A percentile compares a stretch with the other conserved stretches of the same genome.
Conservation (phyloP, 805 yeast genomes). For the Spathaspora girioi region DNA sequence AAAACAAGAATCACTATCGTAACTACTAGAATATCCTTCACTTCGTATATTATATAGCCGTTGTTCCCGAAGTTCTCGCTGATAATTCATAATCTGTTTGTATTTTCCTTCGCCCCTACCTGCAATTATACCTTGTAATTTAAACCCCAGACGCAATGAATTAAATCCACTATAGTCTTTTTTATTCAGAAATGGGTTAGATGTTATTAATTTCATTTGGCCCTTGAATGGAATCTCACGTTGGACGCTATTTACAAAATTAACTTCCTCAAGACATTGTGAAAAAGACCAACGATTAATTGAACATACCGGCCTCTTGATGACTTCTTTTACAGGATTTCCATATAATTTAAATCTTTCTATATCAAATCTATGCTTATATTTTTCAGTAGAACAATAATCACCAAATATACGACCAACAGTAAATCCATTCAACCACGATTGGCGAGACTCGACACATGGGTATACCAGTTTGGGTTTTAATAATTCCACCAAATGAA, state of each 20-base stretch:
- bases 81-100: conserved; percentile 18
- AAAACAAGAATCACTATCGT: conserved; percentile 1
- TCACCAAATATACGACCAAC: conserved; percentile 41
- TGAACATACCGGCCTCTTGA: conserved; percentile 16
- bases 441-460: conserved; percentile 26
- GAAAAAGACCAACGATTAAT: conserved; percentile 32
- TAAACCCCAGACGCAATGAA: conserved; percentile 13
- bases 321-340: conserved; percentile 11
- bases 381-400: conserved; percentile 15
- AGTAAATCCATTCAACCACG: conserved; percentile 37
- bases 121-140: conserved; percentile 21
- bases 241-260: conserved; percentile 13
- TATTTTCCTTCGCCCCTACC: conserved; percentile 23
- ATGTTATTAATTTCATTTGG: background rate
- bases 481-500: conserved; percentile 30
- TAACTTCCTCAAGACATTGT: conserved; percentile 26
- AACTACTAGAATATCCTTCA: conserved; percentile 2
- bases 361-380: conserved; percentile 13
- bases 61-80: conserved; percentile 14
- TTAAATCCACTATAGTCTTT: background rate
- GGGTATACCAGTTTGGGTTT: conserved; percentile 43
- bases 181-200: background rate
- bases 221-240: conserved; percentile 7
- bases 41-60: background rate
- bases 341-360: conserved; percentile 14